These are phyloP conservation scores for Heritiera littoralis DNA, from an alignment of 345 rosid species.

Conservation along the genomic window DNA sequence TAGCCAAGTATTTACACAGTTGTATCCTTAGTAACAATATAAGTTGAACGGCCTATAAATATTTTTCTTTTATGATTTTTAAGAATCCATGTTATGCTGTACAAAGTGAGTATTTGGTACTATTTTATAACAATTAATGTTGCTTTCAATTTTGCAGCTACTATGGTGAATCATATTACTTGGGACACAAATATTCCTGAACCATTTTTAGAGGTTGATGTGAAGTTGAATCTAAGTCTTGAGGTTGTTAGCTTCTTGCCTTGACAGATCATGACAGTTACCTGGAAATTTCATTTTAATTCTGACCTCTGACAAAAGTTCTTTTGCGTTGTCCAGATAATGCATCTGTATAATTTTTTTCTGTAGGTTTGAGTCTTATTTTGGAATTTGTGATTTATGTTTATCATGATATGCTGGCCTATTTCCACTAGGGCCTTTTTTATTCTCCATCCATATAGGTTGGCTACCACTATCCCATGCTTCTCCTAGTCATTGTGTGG, in stretches of 20 bases:
- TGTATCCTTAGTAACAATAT: not conserved
- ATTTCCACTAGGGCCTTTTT: not conserved
- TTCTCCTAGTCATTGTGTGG: not conserved
- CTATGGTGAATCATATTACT: constrained; percentile 66
- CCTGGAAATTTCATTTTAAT: not conserved
- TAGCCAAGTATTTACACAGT: not conserved
- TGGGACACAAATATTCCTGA: constrained; percentile 63
- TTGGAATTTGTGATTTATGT: not conserved
- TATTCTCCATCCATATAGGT: not conserved
- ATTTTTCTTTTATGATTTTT: not conserved
- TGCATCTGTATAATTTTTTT: not conserved
- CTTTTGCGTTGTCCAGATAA: constrained; percentile 4
- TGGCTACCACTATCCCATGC: not conserved
- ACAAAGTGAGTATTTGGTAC: not conserved
- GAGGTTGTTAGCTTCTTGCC: constrained; percentile 51
- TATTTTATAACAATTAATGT: constrained; percentile 18
- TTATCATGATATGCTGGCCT: not conserved
- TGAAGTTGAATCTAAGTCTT: constrained; percentile 59
- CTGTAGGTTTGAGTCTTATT: not conserved
- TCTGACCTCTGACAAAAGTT: not conserved
- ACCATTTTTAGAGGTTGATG: constrained; percentile 70
- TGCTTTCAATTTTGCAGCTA: constrained; percentile 48
- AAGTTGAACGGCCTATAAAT: not conserved
- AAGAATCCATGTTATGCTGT: not conserved
- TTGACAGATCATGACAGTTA: constrained; percentile 1